phyloP scores from a whole-genome alignment of 768 basidiomycete species.

The Pholiota conissans region DNA sequence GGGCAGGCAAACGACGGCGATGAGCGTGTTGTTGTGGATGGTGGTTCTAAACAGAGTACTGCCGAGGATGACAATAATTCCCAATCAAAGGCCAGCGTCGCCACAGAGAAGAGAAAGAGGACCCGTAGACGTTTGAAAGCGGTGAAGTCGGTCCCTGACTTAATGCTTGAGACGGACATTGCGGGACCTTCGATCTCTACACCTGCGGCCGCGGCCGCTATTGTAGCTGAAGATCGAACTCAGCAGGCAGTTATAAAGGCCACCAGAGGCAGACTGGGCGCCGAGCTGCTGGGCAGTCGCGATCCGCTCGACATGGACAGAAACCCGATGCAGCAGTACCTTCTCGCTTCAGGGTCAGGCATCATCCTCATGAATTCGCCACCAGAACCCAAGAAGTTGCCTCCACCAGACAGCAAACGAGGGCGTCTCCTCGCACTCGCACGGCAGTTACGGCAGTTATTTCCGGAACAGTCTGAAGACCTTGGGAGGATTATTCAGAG shows the following conservation, averaged over 20 bases:
- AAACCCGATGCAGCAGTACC: slow-evolving; percentile 10
- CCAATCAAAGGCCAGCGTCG: slow-evolving; percentile 1
- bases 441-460: slow-evolving; percentile 53
- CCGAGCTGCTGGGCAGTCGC: neutral
- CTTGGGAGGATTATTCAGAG: slow-evolving; percentile 25
- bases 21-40: neutral
- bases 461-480: slow-evolving; percentile 47
- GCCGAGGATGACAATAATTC: slow-evolving; percentile 7
- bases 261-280: neutral
- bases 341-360: slow-evolving; percentile 11
- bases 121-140: slow-evolving; percentile 17
- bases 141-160: slow-evolving; percentile 18
- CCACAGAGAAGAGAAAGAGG: slow-evolving; percentile 23
- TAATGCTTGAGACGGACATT: slow-evolving; percentile 10
- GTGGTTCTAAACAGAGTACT: neutral
- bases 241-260: neutral
- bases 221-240: neutral
- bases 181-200: neutral
- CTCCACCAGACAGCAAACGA: slow-evolving; percentile 24
- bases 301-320: slow-evolving; percentile 17
- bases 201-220: neutral
- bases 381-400: slow-evolving; percentile 1
- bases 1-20: slow-evolving; percentile 2
- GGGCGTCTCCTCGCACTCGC: slow-evolving; percentile 55
- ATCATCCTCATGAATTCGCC: slow-evolving; percentile 7